phyloP scores from a whole-genome alignment of 768 basidiomycete genomes.

The Ramaria sp. region DNA sequence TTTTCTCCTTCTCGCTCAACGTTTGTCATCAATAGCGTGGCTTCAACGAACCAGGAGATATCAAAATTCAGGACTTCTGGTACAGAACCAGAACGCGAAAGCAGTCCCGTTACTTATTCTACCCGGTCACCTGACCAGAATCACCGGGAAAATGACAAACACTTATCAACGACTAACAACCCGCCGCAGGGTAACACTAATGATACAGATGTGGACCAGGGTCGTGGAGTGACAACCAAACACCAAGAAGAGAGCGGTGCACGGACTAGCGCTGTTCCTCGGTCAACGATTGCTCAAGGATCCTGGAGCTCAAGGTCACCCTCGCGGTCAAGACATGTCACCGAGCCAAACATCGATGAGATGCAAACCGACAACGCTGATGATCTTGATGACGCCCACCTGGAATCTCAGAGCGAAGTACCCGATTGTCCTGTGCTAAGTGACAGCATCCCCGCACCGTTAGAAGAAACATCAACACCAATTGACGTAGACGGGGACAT shows the following conservation, averaged over 20 bases:
- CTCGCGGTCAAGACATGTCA: not conserved
- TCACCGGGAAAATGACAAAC: not conserved
- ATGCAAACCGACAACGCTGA: too few species aligned
- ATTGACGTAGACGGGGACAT: not conserved
- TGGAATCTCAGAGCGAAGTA: too few species aligned
- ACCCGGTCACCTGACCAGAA: not conserved
- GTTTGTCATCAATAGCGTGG: constrained; percentile 38
- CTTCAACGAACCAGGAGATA: constrained; percentile 11
- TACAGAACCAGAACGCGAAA: not conserved
- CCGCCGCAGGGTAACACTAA: not conserved
- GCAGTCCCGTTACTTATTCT: not conserved
- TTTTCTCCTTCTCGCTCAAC: constrained; percentile 69
- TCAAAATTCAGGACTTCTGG: not conserved
- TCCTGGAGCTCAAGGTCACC: not conserved
- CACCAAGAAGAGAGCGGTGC: not conserved
- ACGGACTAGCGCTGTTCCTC: not conserved
- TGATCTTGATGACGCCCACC: not conserved
- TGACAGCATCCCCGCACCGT: too few species aligned
- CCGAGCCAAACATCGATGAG: not conserved
- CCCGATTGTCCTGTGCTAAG: too few species aligned
- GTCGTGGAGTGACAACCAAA: too few species aligned
- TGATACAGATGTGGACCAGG: too few species aligned
- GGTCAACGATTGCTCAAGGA: too few species aligned
- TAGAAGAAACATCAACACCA: not conserved
- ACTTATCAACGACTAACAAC: not conserved